phyloP scores from a whole-genome alignment of 345 rosid genomes.

The Hypericum perforatum region DNA sequence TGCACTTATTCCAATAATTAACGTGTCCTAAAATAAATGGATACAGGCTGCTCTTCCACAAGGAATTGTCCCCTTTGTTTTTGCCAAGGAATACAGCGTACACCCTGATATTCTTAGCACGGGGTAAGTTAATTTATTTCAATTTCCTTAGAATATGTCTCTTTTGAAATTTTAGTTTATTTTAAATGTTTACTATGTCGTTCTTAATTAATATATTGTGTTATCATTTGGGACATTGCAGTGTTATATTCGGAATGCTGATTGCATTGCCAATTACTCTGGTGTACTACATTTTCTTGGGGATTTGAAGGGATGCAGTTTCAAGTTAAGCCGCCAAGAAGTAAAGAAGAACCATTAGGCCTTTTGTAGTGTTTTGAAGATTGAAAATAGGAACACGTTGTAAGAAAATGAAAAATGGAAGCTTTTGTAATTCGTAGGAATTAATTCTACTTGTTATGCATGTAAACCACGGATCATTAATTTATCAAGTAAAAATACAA shows the following conservation, averaged over 20 bases:
- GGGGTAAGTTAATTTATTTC: conserved; percentile 26
- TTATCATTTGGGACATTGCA: conserved; percentile 19
- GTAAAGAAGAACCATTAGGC: no score
- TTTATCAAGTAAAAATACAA: no score
- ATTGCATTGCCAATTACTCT: conserved; percentile 94
- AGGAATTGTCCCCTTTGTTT: conserved; percentile 80
- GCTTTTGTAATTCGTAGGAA: no score
- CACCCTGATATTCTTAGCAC: conserved; percentile 80
- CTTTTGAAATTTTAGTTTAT: neutral
- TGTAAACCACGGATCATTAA: no score
- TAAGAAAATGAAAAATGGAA: no score
- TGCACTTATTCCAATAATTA: conserved; percentile 8
- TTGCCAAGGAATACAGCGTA: conserved; percentile 74
- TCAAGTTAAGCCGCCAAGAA: no score
- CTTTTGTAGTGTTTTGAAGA: no score
- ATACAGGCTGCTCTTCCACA: conserved; percentile 74
- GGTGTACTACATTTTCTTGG: conserved; percentile 81
- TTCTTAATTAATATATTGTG: no score
- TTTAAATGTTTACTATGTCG: neutral
- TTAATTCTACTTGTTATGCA: no score
- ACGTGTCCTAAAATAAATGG: conserved; percentile 9
- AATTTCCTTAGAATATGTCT: no score
- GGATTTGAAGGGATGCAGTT: conserved; percentile 28
- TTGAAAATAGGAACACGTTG: no score
- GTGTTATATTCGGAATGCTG: conserved; percentile 97